Evolutionary conservation across 148 eudicot genomes (phyloP).

Genomic region (Salicornia ramosissima): DNA sequence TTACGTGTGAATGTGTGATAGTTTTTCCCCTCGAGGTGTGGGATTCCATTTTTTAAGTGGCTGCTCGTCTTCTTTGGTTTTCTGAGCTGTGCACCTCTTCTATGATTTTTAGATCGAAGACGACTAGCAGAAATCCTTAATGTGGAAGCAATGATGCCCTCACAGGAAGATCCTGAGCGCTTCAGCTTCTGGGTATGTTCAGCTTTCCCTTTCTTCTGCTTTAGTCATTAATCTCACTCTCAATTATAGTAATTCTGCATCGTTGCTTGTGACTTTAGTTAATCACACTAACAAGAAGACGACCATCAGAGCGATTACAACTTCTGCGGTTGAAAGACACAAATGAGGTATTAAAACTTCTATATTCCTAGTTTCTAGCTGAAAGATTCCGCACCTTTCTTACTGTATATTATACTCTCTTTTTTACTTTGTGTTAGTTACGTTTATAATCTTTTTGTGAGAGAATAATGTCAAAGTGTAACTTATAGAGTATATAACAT

Average conservation of each 20-base stretch:
- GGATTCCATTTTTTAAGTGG: background rate
- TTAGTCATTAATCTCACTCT: background rate
- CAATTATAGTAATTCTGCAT: conserved; percentile 1
- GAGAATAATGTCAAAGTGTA: no score
- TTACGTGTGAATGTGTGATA: background rate
- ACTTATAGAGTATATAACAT: no score
- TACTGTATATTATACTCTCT: no score
- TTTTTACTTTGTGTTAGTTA: no score
- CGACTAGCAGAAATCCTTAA: conserved; percentile 67
- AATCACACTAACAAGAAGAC: conserved; percentile 60
- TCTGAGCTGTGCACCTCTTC: background rate
- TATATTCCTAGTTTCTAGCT: background rate
- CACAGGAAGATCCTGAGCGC: conserved; percentile 73
- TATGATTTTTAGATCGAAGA: conserved; percentile 55
- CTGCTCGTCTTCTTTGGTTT: background rate
- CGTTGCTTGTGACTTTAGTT: conserved; percentile 44
- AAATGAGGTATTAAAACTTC: conserved; percentile 51
- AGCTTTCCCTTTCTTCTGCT: conserved; percentile 6
- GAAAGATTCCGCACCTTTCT: background rate
- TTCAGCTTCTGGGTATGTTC: conserved; percentile 93
- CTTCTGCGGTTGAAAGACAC: conserved; percentile 76
- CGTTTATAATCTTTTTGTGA: no score
- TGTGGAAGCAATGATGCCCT: conserved; percentile 85
- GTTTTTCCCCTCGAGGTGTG: background rate
- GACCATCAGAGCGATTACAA: conserved; percentile 76